These are phyloP conservation scores for Mytilinidion resinicola DNA, from an alignment of 495 filamentous ascomycete species.

Conservation along the genomic window DNA sequence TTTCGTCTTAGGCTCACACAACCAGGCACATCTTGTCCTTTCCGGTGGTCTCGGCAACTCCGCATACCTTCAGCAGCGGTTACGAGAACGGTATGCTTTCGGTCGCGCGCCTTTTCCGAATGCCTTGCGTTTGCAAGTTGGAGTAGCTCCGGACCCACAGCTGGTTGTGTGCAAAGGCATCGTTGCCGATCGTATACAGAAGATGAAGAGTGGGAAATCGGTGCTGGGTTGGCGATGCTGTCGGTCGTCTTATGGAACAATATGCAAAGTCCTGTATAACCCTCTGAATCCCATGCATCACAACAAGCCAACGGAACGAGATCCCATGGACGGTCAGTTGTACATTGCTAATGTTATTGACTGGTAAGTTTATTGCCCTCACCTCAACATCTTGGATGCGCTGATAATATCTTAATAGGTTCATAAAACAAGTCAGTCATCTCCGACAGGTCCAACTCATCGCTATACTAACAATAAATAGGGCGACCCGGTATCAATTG, in stretches of 20 bases:
- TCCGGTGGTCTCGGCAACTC: constrained; percentile 62
- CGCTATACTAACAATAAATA: not conserved
- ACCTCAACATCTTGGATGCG: no score
- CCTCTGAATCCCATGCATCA: constrained; percentile 25
- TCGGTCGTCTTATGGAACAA: constrained; percentile 26
- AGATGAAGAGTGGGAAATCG: constrained; percentile 25
- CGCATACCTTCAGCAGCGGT: constrained; percentile 44
- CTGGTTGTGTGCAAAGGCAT: constrained; percentile 37
- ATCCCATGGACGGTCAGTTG: constrained; percentile 21
- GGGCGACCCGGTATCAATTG: constrained; percentile 18
- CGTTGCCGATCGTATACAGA: constrained; percentile 32
- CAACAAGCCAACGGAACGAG: constrained; percentile 11
- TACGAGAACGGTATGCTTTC: constrained; percentile 24
- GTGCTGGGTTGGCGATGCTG: constrained; percentile 31
- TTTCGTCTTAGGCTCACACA: not conserved
- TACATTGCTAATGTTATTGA: constrained; percentile 24
- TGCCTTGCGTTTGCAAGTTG: constrained; percentile 26
- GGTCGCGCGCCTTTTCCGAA: constrained; percentile 12
- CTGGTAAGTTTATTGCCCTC: constrained; percentile 2
- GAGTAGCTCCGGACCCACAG: constrained; percentile 36
- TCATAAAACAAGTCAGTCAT: constrained; percentile 22
- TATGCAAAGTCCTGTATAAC: constrained; percentile 28
- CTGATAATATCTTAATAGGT: not conserved
- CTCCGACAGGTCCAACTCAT: not conserved
- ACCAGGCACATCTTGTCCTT: constrained; percentile 45